Evolutionary conservation across 106 monocot species (phyloP).

Genomic region (Agapanthus africanus): DNA sequence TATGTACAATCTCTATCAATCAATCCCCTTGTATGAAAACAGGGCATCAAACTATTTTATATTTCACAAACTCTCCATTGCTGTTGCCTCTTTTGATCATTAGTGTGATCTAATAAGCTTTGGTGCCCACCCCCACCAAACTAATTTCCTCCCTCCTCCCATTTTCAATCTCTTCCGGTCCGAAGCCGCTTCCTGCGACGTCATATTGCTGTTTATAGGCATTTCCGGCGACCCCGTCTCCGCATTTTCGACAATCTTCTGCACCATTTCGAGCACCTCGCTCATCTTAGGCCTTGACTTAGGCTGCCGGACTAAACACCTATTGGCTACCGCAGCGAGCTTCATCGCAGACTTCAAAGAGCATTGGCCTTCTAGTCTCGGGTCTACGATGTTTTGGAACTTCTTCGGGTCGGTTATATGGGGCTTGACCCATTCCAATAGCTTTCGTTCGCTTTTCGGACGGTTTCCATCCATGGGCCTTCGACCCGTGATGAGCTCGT

Average conservation of each 20-base stretch:
- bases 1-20: no score
- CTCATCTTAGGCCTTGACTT: slow-evolving; percentile 84
- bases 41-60: no score
- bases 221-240: slow-evolving; percentile 33
- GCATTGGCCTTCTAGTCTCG: slow-evolving; percentile 37
- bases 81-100: no score
- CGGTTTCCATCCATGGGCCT: slow-evolving; percentile 64
- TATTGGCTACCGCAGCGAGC: slow-evolving; percentile 61
- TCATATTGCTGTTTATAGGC: slow-evolving; percentile 16
- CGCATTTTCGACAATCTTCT: slow-evolving; percentile 39
- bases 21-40: no score
- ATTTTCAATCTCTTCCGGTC: no score
- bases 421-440: slow-evolving; percentile 76
- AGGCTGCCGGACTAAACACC: slow-evolving; percentile 41
- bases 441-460: slow-evolving; percentile 69
- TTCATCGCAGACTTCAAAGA: slow-evolving; percentile 45
- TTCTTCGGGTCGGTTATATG: slow-evolving; percentile 54
- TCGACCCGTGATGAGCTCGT: slow-evolving; percentile 81
- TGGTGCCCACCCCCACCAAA: no score
- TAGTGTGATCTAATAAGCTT: no score
- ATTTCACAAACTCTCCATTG: no score
- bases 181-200: no score
- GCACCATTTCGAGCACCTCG: slow-evolving; percentile 58
- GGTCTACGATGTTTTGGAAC: slow-evolving; percentile 57
- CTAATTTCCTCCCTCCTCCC: no score